Percentiles rank a stretch among this genome's conserved stretches.
phyloP scores from a whole-genome alignment of 2,329 filamentous ascomycete species.

The Colletotrichum scovillei region DNA sequence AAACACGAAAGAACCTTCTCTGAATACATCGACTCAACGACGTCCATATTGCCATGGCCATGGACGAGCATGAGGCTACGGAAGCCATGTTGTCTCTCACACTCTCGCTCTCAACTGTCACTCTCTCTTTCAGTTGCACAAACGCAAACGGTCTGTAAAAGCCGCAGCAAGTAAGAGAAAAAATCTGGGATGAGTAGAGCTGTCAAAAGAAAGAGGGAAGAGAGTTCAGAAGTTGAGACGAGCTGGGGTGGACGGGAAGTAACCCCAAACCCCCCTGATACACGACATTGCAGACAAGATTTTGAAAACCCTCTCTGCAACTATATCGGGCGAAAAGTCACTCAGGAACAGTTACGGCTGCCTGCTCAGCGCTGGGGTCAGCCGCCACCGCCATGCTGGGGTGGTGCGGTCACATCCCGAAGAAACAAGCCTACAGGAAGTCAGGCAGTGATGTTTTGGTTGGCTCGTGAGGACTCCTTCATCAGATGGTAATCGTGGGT shows the following conservation, averaged over 20 bases:
- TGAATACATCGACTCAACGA: constrained; percentile 22
- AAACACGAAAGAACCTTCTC: constrained; percentile 19
- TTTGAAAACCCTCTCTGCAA: not conserved
- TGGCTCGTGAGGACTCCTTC: not conserved
- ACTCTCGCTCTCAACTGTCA: not conserved
- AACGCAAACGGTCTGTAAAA: not conserved
- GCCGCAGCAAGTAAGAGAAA: not conserved
- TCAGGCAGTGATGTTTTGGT: not conserved
- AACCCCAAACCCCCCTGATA: constrained; percentile 17
- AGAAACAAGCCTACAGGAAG: not conserved
- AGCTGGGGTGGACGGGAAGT: constrained; percentile 3
- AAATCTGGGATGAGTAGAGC: not conserved
- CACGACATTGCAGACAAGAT: not conserved
- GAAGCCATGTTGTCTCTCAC: constrained; percentile 15
- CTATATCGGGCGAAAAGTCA: not conserved
- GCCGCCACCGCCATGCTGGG: not conserved
- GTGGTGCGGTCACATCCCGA: not conserved
- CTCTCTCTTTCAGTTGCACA: not conserved
- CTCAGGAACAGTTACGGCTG: not conserved
- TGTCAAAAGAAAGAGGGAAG: constrained; percentile 19
- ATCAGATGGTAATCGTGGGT: not conserved
- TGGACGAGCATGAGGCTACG: constrained; percentile 3
- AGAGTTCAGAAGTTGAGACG: constrained; percentile 31
- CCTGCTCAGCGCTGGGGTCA: not conserved
- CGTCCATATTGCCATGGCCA: constrained; percentile 5